Evolutionary conservation across 352 stramenopile species (phyloP).

Genomic region (Blastocystis sp.): DNA sequence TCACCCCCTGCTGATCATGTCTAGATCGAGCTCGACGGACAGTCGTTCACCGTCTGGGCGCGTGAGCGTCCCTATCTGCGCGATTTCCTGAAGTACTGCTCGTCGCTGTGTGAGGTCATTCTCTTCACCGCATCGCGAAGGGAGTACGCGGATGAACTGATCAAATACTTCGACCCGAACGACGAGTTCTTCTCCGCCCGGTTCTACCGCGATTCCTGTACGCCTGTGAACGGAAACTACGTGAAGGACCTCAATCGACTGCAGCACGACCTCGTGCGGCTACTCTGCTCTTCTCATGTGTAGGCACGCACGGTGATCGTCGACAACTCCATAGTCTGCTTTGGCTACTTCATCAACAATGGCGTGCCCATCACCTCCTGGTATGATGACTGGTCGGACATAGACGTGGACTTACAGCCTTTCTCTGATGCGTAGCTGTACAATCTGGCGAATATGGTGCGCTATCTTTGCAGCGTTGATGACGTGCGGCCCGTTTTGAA

Average conservation of each 20-base stretch:
- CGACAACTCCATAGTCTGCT: slow-evolving; percentile 50
- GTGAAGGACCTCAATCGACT: slow-evolving; percentile 59
- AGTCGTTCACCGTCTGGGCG: neutral
- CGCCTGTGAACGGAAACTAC: neutral
- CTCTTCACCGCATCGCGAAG: slow-evolving; percentile 35
- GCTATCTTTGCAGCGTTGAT: neutral
- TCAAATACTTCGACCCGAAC: slow-evolving; percentile 26
- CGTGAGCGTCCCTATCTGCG: slow-evolving; percentile 17
- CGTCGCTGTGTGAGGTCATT: slow-evolving; percentile 31
- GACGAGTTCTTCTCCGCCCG: slow-evolving; percentile 7
- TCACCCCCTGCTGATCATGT: neutral
- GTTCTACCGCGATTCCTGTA: slow-evolving; percentile 32
- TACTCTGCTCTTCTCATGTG: neutral
- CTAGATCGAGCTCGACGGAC: neutral
- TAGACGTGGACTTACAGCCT: neutral
- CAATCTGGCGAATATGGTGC: slow-evolving; percentile 5
- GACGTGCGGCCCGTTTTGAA: slow-evolving; percentile 25
- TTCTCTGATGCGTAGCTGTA: slow-evolving; percentile 16
- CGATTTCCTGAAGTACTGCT: slow-evolving; percentile 37
- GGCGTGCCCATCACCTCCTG: slow-evolving; percentile 35
- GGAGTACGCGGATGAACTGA: slow-evolving; percentile 49
- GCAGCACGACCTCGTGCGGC: neutral
- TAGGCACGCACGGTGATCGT: slow-evolving; percentile 42
- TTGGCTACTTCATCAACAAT: slow-evolving; percentile 48
- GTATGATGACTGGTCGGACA: slow-evolving; percentile 53